Percentiles rank a stretch among this genome's conserved stretches.
phyloP scores from a whole-genome alignment of 768 basidiomycete species.

The Artomyces pyxidatus region DNA sequence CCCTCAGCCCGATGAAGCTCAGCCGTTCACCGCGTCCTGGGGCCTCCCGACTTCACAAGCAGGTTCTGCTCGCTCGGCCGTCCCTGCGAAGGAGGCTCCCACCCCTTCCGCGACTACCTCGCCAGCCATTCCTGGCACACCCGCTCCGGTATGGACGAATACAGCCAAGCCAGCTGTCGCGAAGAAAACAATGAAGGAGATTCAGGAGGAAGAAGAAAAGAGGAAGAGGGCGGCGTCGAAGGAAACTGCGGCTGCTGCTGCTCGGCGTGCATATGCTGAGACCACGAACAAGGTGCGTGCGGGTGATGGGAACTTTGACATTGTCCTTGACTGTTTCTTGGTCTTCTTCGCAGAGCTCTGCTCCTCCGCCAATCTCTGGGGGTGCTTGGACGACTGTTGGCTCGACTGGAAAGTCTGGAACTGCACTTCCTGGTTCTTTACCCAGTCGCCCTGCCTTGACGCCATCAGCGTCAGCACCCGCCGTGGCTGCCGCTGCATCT shows the following conservation, averaged over 20 bases:
- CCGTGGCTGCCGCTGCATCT: constrained; percentile 23
- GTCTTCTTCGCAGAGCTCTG: constrained; percentile 10
- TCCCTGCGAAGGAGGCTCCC: constrained; percentile 28
- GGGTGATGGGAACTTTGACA: neutral
- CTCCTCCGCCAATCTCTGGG: constrained; percentile 25
- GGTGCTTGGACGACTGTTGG: constrained; percentile 87
- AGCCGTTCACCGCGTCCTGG: constrained; percentile 70
- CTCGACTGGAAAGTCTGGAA: constrained; percentile 53
- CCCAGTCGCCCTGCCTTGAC: constrained; percentile 20
- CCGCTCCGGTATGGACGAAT: constrained; percentile 61
- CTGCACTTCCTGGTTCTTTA: constrained; percentile 27
- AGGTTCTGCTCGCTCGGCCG: constrained; percentile 27
- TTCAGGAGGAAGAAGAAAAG: constrained; percentile 93
- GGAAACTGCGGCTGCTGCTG: constrained; percentile 38
- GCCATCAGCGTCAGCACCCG: constrained; percentile 29
- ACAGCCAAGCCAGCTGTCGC: constrained; percentile 41
- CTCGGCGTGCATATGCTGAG: constrained; percentile 73
- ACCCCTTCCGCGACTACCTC: constrained; percentile 36
- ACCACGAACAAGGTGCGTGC: constrained; percentile 59
- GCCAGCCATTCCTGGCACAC: constrained; percentile 17
- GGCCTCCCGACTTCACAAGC: constrained; percentile 80
- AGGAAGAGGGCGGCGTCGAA: constrained; percentile 58
- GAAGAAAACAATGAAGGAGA: constrained; percentile 98
- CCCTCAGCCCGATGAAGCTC: constrained; percentile 44
- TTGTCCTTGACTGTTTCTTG: neutral